Evolutionary conservation across 345 rosid genomes (phyloP), one percentile per base, ranked within the genome.

Genomic region (Acer campestre): DNA sequence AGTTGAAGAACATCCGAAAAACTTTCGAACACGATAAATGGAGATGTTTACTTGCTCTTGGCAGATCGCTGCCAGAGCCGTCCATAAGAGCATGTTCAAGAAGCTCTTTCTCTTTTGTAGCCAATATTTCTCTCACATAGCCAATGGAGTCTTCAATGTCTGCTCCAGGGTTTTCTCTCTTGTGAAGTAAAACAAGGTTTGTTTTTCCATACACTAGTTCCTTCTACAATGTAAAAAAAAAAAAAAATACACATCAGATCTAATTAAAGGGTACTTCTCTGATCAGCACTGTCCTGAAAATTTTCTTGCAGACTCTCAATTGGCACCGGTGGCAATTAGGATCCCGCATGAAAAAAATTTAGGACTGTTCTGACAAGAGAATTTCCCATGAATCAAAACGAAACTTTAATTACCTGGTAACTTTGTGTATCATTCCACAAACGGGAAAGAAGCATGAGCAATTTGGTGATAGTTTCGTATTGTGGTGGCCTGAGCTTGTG

Each of bases 351-450:
- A 31, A 31, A 31, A 31, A 31, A 31, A 3, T 35, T 35, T 0
- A 4, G 6, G 4, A 35, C 38, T 1, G 38, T 4, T 35, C 1
- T 35, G 38, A 35, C 4, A 35, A 35, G 38, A 35, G 38, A 35
- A 35, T 35, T 35, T 35, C 38, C 38, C 38, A 35, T 35, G 38
- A 35, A 35, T 4, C 38, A 35, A 35, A 35, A 35, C 38, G 4
- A 35, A 35, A 35, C 4, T 35, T 35, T 35, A 35, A 35, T 80
- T 59, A 90, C 94, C 93, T 85, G 67, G 48, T 84, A 84, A 73
- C 92, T 85, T 35, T 90, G 91, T 3, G 78, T 75, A 67, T 90
- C 94, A 68, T 92, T 92, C 71, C 88, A 68, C 77, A 92, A 83
- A 44, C 94, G 89, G 70, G 89, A 7, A 18, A 84, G 67, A 35